A percentile compares a stretch with the other conserved stretches of the same genome.
phyloP scores from a whole-genome alignment of 805 yeast species.

The Kluyveromyces siamensis region DNA sequence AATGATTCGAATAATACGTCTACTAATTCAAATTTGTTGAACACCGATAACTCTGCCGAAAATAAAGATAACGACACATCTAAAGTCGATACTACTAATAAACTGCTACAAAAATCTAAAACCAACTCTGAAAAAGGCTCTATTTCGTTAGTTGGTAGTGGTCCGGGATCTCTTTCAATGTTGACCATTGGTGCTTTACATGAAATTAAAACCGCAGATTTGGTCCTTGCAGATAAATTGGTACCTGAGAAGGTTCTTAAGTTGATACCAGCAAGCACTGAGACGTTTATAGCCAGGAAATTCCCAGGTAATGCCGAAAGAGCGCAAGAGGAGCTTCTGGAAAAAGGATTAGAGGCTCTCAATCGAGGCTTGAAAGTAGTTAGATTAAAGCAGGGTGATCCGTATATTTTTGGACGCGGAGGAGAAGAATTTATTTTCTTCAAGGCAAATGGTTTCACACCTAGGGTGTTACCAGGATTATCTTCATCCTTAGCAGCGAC shows the following conservation, averaged over 20 bases:
- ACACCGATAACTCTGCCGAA: neutral
- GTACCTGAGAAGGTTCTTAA: slow-evolving; percentile 85
- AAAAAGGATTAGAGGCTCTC: slow-evolving; percentile 60
- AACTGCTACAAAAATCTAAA: too few species aligned
- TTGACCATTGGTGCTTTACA: slow-evolving; percentile 79
- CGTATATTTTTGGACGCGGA: slow-evolving; percentile 92
- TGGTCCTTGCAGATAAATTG: slow-evolving; percentile 80
- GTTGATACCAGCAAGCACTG: slow-evolving; percentile 68
- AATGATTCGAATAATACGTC: neutral
- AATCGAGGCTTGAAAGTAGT: slow-evolving; percentile 68
- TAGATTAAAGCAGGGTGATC: slow-evolving; percentile 92
- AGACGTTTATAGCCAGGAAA: slow-evolving; percentile 78
- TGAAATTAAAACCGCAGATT: slow-evolving; percentile 73
- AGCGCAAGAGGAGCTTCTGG: slow-evolving; percentile 78
- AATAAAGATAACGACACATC: neutral
- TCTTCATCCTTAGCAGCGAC: slow-evolving; percentile 89
- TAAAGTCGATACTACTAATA: neutral
- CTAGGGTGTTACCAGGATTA: slow-evolving; percentile 77
- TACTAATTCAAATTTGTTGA: too few species aligned
- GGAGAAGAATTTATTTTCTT: slow-evolving; percentile 84
- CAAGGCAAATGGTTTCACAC: slow-evolving; percentile 54
- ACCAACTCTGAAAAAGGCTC: slow-evolving; percentile 33
- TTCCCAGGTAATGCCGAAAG: slow-evolving; percentile 95
- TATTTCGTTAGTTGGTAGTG: slow-evolving; percentile 84
- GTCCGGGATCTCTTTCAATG: slow-evolving; percentile 82